Evolutionary conservation across 352 stramenopile species (phyloP).

Genomic region (Pythium phragmitis): DNA sequence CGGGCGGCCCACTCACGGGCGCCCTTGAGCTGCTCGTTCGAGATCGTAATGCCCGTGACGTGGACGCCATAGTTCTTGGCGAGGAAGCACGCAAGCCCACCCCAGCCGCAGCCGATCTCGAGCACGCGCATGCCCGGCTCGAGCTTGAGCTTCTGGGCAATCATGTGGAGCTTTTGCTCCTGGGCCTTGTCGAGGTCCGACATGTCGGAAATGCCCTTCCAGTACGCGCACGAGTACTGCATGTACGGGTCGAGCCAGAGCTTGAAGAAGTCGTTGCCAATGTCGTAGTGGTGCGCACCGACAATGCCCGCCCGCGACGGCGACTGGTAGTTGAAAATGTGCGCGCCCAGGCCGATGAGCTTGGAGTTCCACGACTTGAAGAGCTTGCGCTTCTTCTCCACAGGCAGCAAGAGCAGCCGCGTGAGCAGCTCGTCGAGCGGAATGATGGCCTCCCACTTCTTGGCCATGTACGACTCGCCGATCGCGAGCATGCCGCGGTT

Average conservation of each 20-base stretch:
- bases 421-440: conserved; percentile 78
- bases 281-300: conserved; percentile 84
- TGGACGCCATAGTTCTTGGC: conserved; percentile 86
- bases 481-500: conserved; percentile 84
- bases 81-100: conserved; percentile 85
- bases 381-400: conserved; percentile 77
- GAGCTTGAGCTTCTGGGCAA: conserved; percentile 86
- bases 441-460: conserved; percentile 84
- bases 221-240: conserved; percentile 89
- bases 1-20: conserved; percentile 72
- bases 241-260: conserved; percentile 87
- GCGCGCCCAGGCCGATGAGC: conserved; percentile 67
- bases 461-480: conserved; percentile 88
- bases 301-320: conserved; percentile 80
- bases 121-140: conserved; percentile 82
- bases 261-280: conserved; percentile 90
- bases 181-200: conserved; percentile 82
- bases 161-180: conserved; percentile 85
- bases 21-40: conserved; percentile 88
- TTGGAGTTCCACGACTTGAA: conserved; percentile 89
- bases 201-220: conserved; percentile 68
- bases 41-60: conserved; percentile 90
- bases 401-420: conserved; percentile 62
- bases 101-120: conserved; percentile 90
- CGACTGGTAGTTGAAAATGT: conserved; percentile 88